Evolutionary conservation across 345 rosid genomes (phyloP).

Genomic region (Heritiera fomes): DNA sequence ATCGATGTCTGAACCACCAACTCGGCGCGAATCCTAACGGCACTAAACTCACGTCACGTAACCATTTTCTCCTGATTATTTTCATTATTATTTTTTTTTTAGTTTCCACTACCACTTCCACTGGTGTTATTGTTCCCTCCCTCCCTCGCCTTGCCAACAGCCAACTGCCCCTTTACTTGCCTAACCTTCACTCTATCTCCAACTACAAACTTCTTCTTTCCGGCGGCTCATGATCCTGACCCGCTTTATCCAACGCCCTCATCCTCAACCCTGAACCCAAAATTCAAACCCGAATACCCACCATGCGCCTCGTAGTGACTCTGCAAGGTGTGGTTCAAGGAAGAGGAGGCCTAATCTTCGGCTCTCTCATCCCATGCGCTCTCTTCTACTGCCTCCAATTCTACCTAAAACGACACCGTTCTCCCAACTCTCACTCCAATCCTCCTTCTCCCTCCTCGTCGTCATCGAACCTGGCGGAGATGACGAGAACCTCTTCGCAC

Average conservation of each 20-base stretch:
- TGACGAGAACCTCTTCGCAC: constrained; percentile 58
- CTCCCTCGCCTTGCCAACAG: background rate
- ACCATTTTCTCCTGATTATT: background rate
- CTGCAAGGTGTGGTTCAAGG: constrained; percentile 80
- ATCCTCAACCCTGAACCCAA: constrained; percentile 18
- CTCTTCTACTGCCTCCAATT: constrained; percentile 77
- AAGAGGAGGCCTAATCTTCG: constrained; percentile 75
- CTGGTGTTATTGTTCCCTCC: background rate
- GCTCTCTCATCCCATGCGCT: constrained; percentile 85
- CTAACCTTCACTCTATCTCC: background rate
- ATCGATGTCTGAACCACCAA: background rate
- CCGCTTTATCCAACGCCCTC: constrained; percentile 3
- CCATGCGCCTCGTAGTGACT: constrained; percentile 82
- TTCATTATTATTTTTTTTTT: too few relatives aligned
- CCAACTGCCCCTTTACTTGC: background rate
- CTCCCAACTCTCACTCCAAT: constrained; percentile 31
- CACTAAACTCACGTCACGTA: background rate
- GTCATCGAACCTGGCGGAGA: constrained; percentile 43
- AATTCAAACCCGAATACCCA: constrained; percentile 10
- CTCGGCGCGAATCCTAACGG: background rate
- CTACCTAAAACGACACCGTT: constrained; percentile 66
- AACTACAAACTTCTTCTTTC: background rate
- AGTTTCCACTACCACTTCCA: too few relatives aligned
- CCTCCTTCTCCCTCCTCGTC: constrained; percentile 49
- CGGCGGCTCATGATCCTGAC: constrained; percentile 36